phyloP scores from a whole-genome alignment of 1,284 basidiomycete species.

The Kalmanozyma brasiliensis region DNA sequence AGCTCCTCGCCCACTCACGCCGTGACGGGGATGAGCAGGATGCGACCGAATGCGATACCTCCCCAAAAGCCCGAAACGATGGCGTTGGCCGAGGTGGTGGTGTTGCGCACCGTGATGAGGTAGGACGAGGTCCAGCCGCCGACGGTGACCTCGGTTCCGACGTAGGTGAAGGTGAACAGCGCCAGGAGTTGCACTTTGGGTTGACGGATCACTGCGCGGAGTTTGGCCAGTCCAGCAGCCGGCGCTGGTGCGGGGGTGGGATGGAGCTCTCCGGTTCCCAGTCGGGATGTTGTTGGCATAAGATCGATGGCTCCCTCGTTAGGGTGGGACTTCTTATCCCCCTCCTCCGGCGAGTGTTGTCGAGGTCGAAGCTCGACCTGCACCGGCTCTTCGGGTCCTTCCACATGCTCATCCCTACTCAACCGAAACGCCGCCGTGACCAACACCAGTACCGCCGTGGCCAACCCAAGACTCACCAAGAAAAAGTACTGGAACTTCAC shows the following conservation, averaged over 20 bases:
- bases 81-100: conserved; percentile 24
- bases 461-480: conserved; percentile 35
- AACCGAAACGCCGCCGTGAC: conserved; percentile 41
- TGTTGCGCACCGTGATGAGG: conserved; percentile 38
- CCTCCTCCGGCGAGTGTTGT: neutral
- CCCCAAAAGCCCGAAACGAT: conserved; percentile 58
- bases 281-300: conserved; percentile 11
- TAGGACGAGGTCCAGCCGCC: conserved; percentile 51
- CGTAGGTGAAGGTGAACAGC: conserved; percentile 46
- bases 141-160: conserved; percentile 55
- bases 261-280: conserved; percentile 16
- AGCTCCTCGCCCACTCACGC: conserved; percentile 45
- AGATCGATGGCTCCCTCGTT: no score
- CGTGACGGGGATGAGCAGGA: conserved; percentile 51
- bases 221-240: conserved; percentile 25
- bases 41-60: conserved; percentile 47
- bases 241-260: conserved; percentile 1
- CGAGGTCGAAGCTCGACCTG: no score
- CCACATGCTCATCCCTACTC: conserved; percentile 31
- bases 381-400: conserved; percentile 9
- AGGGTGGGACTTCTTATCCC: neutral
- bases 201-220: conserved; percentile 23
- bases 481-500: conserved; percentile 49
- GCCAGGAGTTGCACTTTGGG: conserved; percentile 29
- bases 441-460: conserved; percentile 15